Evolutionary conservation across 2,329 filamentous ascomycete species (phyloP), one percentile per base, ranked within the genome.

Genomic region (Phaeosphaeria sp.): DNA sequence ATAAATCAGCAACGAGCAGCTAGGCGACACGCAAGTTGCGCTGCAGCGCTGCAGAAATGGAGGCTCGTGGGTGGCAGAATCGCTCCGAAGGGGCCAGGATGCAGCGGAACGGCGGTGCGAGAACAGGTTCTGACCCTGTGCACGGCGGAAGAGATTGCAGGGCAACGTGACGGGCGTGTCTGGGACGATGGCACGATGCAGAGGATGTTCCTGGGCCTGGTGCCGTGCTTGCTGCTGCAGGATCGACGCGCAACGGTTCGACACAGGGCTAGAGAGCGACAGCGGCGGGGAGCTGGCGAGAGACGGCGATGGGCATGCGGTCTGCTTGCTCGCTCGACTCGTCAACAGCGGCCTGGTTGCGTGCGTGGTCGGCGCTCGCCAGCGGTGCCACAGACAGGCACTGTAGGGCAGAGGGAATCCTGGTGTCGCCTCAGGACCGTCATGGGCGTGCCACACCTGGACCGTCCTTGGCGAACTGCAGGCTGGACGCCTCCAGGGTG

Each of bases 111-210:
- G 7, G 39, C 39, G 39, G 7, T 42, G 39, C 39, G 20, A 25
- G 25, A 27, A 27, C 25, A 27, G 25, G 25, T 27, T 27, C 25
- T 27, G 25, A 27, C 25, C 25, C 25, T 27, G 25, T 27, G 25
- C 25, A 27, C 25, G 25, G 39, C 52, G 52, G 46, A 43, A 54
- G 52, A 33, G 46, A 46, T 50, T 42, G 39, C 53, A 50, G 39
- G 46, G 41, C 46, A 10, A 5, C 22, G 46, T 27, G 46, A 18
- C 22, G 17, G 21, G 47, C 20, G 47, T 18, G 47, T 50, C 27
- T 39, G 47, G 22, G 27, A 30, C 46, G 53, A 44, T 39, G 47
- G 22, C 17, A 30, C 46, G 53, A 44, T 17, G 39, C 39, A 46
- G 41, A 46, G 41, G 41, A 50, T 33, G 53, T 49, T 55, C 47